Conservation (phyloP, 495 filamentous ascomycete genomes). For the Penicillium goetzii region DNA sequence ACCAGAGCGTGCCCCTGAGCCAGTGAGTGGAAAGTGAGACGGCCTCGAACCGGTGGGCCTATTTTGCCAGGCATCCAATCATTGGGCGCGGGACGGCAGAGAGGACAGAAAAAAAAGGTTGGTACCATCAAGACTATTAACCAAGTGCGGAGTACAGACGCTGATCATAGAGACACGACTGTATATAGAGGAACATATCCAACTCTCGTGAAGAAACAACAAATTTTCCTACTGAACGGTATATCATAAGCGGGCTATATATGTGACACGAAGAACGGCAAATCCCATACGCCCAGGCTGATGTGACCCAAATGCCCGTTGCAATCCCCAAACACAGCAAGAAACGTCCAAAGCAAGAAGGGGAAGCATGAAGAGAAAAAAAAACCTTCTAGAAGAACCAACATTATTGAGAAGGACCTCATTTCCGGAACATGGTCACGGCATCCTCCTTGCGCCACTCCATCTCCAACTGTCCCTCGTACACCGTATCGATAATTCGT, state of each 20-base stretch:
- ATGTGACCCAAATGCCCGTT: constrained; percentile 14
- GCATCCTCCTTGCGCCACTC: constrained; percentile 65
- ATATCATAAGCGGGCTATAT: neutral
- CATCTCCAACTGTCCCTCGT: constrained; percentile 64
- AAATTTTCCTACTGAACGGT: neutral
- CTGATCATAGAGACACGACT: neutral
- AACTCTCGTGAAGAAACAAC: neutral
- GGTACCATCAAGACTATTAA: neutral
- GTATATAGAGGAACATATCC: neutral
- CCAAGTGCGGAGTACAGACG: neutral
- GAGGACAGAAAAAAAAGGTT: neutral
- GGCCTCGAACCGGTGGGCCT: constrained; percentile 31
- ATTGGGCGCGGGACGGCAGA: neutral
- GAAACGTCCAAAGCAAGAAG: neutral
- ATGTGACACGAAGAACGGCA: neutral
- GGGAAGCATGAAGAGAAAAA: constrained; percentile 8
- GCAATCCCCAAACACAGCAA: constrained; percentile 7
- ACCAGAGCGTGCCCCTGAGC: constrained; percentile 35
- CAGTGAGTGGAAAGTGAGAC: constrained; percentile 13
- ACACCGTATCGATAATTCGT: constrained; percentile 63
- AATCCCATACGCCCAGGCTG: constrained; percentile 19
- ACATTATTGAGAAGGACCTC: constrained; percentile 18
- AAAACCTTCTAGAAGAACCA: neutral
- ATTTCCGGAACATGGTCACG: constrained; percentile 55
- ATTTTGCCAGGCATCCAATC: constrained; percentile 9